These are phyloP conservation scores for Syzygium oleosum DNA, from an alignment of 345 rosid genomes.

Conservation along the genomic window DNA sequence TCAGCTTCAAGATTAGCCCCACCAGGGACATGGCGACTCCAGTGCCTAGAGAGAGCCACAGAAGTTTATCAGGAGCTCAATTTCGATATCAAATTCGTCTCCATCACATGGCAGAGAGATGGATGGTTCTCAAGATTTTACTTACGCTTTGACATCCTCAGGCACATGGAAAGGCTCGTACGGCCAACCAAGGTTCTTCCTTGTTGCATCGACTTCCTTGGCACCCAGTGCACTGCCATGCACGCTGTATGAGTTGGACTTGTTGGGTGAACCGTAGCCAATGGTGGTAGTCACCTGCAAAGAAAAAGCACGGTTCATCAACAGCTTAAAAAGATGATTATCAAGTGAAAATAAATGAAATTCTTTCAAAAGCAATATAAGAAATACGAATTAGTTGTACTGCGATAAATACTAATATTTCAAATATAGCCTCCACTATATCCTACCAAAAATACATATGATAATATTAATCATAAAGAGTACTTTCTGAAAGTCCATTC, in stretches of 20 bases:
- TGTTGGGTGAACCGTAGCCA: constrained; percentile 98
- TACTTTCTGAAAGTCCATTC: not conserved
- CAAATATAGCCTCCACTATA: not conserved
- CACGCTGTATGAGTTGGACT: constrained; percentile 88
- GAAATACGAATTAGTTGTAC: not conserved
- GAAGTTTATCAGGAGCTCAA: not conserved
- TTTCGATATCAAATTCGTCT: not conserved
- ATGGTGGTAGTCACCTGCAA: constrained; percentile 83
- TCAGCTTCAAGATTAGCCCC: constrained; percentile 81
- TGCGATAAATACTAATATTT: not conserved
- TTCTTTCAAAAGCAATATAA: not conserved
- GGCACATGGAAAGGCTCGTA: constrained; percentile 93
- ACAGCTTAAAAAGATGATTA: not conserved
- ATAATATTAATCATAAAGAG: not conserved
- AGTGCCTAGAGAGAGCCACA: constrained; percentile 46
- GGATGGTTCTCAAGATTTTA: not conserved
- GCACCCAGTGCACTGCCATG: constrained; percentile 96
- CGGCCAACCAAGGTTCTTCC: constrained; percentile 98
- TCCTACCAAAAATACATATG: not conserved
- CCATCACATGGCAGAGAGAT: not conserved
- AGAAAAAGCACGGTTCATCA: not conserved
- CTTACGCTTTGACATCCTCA: constrained; percentile 79
- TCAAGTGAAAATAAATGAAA: not conserved
- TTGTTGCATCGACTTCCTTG: constrained; percentile 99
- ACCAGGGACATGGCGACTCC: constrained; percentile 73